phyloP scores from a whole-genome alignment of 2,329 filamentous ascomycete species.

The Colletotrichum horii region DNA sequence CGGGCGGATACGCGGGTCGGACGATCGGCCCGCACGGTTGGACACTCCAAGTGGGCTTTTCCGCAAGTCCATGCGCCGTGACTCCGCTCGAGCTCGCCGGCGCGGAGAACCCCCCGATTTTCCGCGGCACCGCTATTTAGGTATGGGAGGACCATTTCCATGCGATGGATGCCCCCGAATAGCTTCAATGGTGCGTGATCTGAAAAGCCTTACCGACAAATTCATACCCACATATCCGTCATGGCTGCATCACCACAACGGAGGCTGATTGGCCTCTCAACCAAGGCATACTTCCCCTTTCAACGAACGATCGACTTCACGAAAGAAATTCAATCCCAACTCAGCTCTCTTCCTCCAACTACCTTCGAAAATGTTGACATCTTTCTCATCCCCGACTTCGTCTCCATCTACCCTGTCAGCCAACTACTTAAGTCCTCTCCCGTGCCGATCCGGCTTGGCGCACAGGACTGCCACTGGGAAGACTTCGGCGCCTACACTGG shows the following conservation, averaged over 20 bases:
- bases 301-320: constrained; percentile 65
- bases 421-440: constrained; percentile 48
- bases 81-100: background rate
- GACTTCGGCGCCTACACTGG: constrained; percentile 78
- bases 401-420: constrained; percentile 64
- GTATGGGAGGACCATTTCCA: background rate
- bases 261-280: constrained; percentile 74
- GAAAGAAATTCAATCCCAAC: constrained; percentile 49
- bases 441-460: constrained; percentile 64
- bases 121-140: background rate
- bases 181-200: background rate
- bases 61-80: background rate
- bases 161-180: background rate
- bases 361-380: constrained; percentile 56
- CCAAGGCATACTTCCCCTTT: constrained; percentile 83
- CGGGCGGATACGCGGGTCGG: background rate
- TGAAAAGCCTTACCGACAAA: background rate
- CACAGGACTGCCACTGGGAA: constrained; percentile 77
- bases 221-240: background rate
- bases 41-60: background rate
- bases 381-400: constrained; percentile 80
- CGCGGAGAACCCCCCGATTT: background rate
- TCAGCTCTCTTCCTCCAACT: constrained; percentile 41
- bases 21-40: background rate
- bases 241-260: constrained; percentile 34